A percentile compares a stretch with the other conserved stretches of the same genome.
Conservation (phyloP, 1,284 basidiomycete genomes). For the Tausonia pullulans region DNA sequence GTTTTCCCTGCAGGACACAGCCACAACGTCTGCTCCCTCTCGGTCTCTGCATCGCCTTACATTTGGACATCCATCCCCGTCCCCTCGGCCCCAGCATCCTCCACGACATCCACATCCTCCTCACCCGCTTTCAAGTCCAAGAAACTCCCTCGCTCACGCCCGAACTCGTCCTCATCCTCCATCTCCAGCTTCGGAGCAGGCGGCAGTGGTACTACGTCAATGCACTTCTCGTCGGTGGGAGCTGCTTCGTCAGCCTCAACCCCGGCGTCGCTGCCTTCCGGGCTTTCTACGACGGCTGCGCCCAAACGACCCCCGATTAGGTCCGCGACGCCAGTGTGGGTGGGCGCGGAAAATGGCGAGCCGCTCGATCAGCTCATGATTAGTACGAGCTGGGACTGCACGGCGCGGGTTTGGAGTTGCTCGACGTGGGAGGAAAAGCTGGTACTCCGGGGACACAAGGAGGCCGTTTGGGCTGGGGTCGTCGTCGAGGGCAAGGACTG, state of each 20-base stretch:
- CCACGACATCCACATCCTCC: not conserved
- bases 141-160: not conserved
- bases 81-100: not conserved
- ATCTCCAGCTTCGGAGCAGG: not conserved
- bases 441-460: slow-evolving; percentile 69
- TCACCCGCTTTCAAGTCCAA: not conserved
- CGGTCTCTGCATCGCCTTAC: slow-evolving; percentile 7
- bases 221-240: not conserved
- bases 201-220: not conserved
- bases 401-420: slow-evolving; percentile 79
- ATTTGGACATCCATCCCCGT: not conserved
- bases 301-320: not conserved
- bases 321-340: no score
- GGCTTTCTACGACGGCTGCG: not conserved
- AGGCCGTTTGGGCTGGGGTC: slow-evolving; percentile 82
- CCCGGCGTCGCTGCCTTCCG: not conserved
- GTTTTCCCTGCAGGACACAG: slow-evolving; percentile 3
- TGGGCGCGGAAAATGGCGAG: not conserved
- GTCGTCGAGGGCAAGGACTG: slow-evolving; percentile 45
- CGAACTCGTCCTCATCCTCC: not conserved
- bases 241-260: not conserved
- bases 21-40: slow-evolving; percentile 14
- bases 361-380: not conserved
- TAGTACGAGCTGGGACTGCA: slow-evolving; percentile 40
- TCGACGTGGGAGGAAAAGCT: slow-evolving; percentile 47